These are phyloP conservation scores for Candida ficus DNA, from an alignment of 805 yeast species.

Conservation along the genomic window DNA sequence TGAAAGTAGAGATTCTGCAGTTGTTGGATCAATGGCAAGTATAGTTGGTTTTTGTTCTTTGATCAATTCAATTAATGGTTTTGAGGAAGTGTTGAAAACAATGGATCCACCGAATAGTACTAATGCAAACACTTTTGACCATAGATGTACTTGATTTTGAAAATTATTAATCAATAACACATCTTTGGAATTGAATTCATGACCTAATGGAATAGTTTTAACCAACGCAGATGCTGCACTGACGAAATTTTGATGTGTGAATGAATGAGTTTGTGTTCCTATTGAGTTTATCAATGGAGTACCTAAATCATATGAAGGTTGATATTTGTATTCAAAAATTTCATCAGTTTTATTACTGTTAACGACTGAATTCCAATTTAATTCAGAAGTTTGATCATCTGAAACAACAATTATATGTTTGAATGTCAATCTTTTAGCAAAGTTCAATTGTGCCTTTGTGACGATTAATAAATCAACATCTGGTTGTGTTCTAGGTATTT, in stretches of 20 bases:
- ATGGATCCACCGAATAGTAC: conserved; percentile 31
- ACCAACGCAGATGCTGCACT: conserved; percentile 49
- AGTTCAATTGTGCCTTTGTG: conserved; percentile 20
- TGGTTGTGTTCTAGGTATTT: conserved; percentile 25
- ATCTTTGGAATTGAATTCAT: conserved; percentile 31
- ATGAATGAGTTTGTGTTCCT: conserved; percentile 28
- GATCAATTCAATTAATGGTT: conserved; percentile 11
- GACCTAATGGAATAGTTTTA: conserved; percentile 29
- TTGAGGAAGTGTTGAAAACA: conserved; percentile 23
- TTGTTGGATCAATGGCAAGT: conserved; percentile 4
- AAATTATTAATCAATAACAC: conserved; percentile 26
- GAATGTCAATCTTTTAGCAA: conserved; percentile 26
- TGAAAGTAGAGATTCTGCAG: neutral
- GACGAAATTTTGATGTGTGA: conserved; percentile 47
- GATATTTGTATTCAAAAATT: conserved; percentile 24
- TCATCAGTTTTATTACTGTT: conserved; percentile 6
- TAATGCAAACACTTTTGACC: conserved; percentile 34
- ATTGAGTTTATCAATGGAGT: conserved; percentile 31
- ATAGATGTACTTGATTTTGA: conserved; percentile 32
- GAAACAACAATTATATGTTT: conserved; percentile 30
- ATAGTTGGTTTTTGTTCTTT: conserved; percentile 12
- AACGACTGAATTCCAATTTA: conserved; percentile 25
- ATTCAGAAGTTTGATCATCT: conserved; percentile 7
- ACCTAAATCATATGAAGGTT: conserved; percentile 25
- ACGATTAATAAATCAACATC: conserved; percentile 30